Evolutionary conservation across 2,329 filamentous ascomycete genomes (phyloP).

Genomic region (Colletotrichum sidae): DNA sequence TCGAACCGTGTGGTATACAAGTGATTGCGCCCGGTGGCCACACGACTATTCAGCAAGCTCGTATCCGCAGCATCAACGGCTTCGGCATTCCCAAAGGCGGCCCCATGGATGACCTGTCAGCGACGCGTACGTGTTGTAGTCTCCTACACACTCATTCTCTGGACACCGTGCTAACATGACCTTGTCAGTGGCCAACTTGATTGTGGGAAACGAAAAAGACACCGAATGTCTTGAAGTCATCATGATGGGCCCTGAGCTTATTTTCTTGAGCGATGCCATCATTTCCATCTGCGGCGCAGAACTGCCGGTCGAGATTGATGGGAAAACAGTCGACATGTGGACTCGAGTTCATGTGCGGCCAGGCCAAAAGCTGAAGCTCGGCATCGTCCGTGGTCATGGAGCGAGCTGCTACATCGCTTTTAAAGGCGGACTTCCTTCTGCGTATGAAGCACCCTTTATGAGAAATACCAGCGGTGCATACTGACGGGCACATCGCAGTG

Average conservation of each 20-base stretch:
- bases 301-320: neutral
- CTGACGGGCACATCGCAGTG: constrained; percentile 35
- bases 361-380: constrained; percentile 41
- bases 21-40: constrained; percentile 3
- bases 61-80: constrained; percentile 66
- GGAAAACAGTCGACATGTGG: constrained; percentile 1
- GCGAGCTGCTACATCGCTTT: constrained; percentile 70
- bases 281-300: constrained; percentile 14
- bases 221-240: constrained; percentile 63
- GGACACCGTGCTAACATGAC: constrained; percentile 40
- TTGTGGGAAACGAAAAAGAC: constrained; percentile 66
- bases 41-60: constrained; percentile 65
- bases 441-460: constrained; percentile 41
- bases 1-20: neutral
- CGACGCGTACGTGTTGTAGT: constrained; percentile 49
- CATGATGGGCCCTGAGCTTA: constrained; percentile 8
- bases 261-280: neutral
- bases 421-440: constrained; percentile 50
- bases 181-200: constrained; percentile 59
- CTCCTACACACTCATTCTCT: too few species aligned
- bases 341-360: neutral
- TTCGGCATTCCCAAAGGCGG: constrained; percentile 70
- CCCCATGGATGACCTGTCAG: constrained; percentile 70
- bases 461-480: too few species aligned
- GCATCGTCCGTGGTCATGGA: constrained; percentile 61